Percentiles rank a stretch among this genome's conserved stretches.
Conservation (phyloP, 129 eudicot genomes). For the Saposhnikovia divaricata region DNA sequence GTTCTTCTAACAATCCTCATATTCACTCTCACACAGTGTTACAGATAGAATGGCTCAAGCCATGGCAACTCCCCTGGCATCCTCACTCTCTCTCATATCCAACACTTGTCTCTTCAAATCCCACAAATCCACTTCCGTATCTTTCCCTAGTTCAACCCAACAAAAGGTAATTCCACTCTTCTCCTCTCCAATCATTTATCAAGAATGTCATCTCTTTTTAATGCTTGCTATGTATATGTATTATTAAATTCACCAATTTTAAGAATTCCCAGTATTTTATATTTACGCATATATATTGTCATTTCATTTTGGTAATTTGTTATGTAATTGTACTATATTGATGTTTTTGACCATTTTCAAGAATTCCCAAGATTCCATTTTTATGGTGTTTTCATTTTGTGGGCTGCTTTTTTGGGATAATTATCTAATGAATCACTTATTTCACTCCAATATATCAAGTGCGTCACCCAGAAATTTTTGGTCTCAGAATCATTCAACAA, state of each 20-base stretch:
- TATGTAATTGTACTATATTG: neutral
- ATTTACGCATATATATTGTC: no score
- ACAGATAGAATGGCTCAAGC: constrained; percentile 43
- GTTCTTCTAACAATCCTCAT: neutral
- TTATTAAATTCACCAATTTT: neutral
- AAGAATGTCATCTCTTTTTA: neutral
- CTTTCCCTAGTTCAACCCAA: constrained; percentile 36
- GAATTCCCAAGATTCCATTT: neutral
- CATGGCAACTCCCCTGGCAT: constrained; percentile 45
- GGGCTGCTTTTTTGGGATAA: neutral
- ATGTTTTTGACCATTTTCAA: neutral
- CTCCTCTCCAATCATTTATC: neutral
- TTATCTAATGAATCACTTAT: no score
- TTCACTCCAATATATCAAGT: no score
- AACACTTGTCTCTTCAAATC: constrained; percentile 29
- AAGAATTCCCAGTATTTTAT: neutral
- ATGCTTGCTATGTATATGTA: neutral
- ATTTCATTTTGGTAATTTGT: neutral
- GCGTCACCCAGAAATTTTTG: no score
- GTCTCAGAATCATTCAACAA: no score
- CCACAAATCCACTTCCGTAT: constrained; percentile 28
- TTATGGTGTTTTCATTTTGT: neutral
- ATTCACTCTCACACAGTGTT: neutral
- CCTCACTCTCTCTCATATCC: constrained; percentile 57
- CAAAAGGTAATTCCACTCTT: constrained; percentile 44